phyloP scores from a whole-genome alignment of 176 grass and related monocot species.

The Leersia perrieri region DNA sequence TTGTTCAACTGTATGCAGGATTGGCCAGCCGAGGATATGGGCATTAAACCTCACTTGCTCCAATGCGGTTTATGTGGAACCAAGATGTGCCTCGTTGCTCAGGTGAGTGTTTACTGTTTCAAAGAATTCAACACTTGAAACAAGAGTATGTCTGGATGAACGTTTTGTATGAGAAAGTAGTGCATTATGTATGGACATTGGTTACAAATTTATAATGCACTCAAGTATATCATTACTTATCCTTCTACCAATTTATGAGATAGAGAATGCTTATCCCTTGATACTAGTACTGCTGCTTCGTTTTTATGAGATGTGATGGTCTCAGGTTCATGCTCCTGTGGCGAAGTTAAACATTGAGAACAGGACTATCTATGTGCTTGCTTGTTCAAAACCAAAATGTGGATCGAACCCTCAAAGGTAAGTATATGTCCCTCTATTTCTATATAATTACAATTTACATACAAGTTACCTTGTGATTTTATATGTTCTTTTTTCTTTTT shows the following conservation, averaged over 20 bases:
- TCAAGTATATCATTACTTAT: background rate
- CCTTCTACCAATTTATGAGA: background rate
- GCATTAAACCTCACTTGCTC: constrained; percentile 40
- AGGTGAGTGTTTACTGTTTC: constrained; percentile 47
- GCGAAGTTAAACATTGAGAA: constrained; percentile 55
- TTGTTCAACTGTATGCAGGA: constrained; percentile 45
- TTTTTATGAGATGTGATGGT: background rate
- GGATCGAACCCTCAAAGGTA: constrained; percentile 54
- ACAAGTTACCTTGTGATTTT: background rate
- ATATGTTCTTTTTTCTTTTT: background rate
- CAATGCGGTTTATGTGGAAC: constrained; percentile 61
- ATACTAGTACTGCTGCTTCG: background rate
- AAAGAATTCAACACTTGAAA: background rate
- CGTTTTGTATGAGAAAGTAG: background rate
- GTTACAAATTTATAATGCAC: background rate
- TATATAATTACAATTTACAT: background rate
- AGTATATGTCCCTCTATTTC: background rate
- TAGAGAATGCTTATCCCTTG: background rate
- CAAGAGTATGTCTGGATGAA: background rate
- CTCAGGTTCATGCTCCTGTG: constrained; percentile 73
- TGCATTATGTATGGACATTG: background rate
- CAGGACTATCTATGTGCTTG: constrained; percentile 68
- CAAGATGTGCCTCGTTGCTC: constrained; percentile 70
- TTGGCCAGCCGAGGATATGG: constrained; percentile 54
- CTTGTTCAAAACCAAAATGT: constrained; percentile 55